A percentile compares a stretch with the other conserved stretches of the same genome.
Conservation (phyloP, 2,329 filamentous ascomycete genomes). For the Xylariaceae sp. region DNA sequence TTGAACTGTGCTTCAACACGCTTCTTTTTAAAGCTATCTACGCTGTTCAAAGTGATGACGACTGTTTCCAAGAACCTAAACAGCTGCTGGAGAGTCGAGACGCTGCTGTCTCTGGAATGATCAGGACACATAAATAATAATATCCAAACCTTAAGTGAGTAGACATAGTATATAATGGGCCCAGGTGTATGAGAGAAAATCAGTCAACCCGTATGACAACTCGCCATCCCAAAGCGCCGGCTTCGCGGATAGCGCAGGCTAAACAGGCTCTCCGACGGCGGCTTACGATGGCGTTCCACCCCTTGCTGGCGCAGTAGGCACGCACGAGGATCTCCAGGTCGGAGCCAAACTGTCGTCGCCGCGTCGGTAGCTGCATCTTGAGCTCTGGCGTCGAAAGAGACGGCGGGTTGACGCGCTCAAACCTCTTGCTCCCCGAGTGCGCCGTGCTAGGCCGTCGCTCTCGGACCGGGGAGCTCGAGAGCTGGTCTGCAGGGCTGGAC, state of each 20-base stretch:
- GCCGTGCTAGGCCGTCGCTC: conserved; percentile 26
- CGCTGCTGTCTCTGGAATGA: no score
- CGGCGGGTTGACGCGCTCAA: conserved; percentile 28
- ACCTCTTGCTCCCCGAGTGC: conserved; percentile 22
- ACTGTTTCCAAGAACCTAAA: no score
- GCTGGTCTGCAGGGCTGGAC: conserved; percentile 19
- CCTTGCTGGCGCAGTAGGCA: conserved; percentile 67
- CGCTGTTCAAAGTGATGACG: no score
- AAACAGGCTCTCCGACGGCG: conserved; percentile 63
- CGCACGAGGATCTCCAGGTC: conserved; percentile 66
- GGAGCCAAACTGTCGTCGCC: conserved; percentile 54
- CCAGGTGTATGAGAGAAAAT: no score
- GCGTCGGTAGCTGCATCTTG: conserved; percentile 52
- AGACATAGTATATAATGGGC: no score
- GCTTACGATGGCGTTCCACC: conserved; percentile 69
- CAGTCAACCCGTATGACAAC: conserved; percentile 59
- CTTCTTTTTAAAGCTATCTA: no score
- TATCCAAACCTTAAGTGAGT: no score
- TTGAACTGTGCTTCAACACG: no score
- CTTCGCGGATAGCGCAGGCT: conserved; percentile 69
- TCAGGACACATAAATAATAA: no score
- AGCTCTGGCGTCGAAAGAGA: conserved; percentile 29
- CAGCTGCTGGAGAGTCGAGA: no score
- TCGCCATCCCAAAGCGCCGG: conserved; percentile 62
- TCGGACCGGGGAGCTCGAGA: conserved; percentile 19